Base-by-base conservation (phyloP, 345 rosid genomes). In the Gossypium ekmanianum region DNA sequence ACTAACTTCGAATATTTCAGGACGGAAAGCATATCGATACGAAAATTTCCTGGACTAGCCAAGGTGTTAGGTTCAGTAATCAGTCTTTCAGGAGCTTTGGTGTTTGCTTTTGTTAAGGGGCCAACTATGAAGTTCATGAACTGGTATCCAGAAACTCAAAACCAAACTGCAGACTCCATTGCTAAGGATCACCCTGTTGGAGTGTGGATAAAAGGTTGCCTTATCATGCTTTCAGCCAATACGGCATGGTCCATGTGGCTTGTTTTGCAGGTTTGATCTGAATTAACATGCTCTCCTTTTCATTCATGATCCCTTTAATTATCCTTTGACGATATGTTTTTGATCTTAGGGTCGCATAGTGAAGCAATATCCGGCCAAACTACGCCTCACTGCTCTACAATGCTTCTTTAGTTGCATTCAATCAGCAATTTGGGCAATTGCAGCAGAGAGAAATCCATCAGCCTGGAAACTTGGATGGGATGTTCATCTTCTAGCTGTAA, bases 381-480 rank as follows among this genome's bases (percentile, higher is more conserved):
- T 88, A 29, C 87, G 94, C 7, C 81, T 92, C 4, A 93, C 92
- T 2, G 72, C 88, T 70, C 84, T 94, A 26, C 97, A 94, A 64
- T 92, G 97, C 81, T 72, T 87, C 65, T 92, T 90, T 76, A 86
- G 97, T 80, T 89, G 89, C 87, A 84, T 85, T 2, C 97, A 90
- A 68, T 89, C 92, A 1, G 89, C 82, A 8, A 44, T 85, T 55
- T 88, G 92, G 90, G 94, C 93, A 13, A 71, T 89, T 34, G 88
- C 86, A 2, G 76, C 78, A 11, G 89, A 88, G 68, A 90, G 92
- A 79, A 83, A 84, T 68, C 86, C 91, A 43, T 80, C 87, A 0
- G 87, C 84, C 11, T 94, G 97, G 98, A 92, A 86, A 78, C 89
- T 90, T 61, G 84, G 87, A 27, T 92, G 94, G 87, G 88, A 90